These are phyloP conservation scores for Coffea canephora DNA, from an alignment of 257 asterid species.

Conservation along the genomic window DNA sequence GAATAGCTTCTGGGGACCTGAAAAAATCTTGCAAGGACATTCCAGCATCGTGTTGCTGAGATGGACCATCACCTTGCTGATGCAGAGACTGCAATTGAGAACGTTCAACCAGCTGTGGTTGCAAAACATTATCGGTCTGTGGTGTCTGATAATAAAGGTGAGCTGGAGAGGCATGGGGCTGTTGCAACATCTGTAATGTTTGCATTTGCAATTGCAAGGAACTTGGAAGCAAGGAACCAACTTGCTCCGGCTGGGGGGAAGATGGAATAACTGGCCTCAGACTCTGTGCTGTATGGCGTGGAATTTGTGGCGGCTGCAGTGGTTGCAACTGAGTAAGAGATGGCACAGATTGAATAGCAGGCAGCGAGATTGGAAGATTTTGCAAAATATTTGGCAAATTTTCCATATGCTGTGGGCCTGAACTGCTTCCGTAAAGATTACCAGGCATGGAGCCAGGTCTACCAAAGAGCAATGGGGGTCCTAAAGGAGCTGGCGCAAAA, in stretches of 20 bases:
- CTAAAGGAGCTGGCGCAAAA: slow-evolving; percentile 48
- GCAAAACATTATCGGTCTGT: slow-evolving; percentile 44
- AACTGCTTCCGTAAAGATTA: slow-evolving; percentile 49
- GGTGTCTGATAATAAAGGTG: slow-evolving; percentile 49
- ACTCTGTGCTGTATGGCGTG: slow-evolving; percentile 79
- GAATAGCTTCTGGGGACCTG: slow-evolving; percentile 77
- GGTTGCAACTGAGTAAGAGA: slow-evolving; percentile 74
- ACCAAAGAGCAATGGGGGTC: slow-evolving; percentile 54
- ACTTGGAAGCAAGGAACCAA: slow-evolving; percentile 45
- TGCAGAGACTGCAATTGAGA: slow-evolving; percentile 36
- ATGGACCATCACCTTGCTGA: slow-evolving; percentile 40
- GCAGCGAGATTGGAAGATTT: slow-evolving; percentile 48
- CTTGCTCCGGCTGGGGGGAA: slow-evolving; percentile 75
- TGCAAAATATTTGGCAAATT: slow-evolving; percentile 45
- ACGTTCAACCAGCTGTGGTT: slow-evolving; percentile 46
- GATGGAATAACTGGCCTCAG: slow-evolving; percentile 69
- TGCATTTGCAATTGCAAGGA: slow-evolving; percentile 46
- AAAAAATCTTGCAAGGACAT: slow-evolving; percentile 67
- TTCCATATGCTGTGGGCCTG: slow-evolving; percentile 63
- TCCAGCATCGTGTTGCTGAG: slow-evolving; percentile 67
- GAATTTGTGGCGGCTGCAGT: slow-evolving; percentile 86
- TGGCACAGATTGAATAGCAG: slow-evolving; percentile 50
- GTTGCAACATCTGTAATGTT: slow-evolving; percentile 39
- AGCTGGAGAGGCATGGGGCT: slow-evolving; percentile 40
- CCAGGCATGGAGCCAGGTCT: slow-evolving; percentile 59